Conservation (phyloP, 1,284 basidiomycete genomes). For the Boletus holoroseus region DNA sequence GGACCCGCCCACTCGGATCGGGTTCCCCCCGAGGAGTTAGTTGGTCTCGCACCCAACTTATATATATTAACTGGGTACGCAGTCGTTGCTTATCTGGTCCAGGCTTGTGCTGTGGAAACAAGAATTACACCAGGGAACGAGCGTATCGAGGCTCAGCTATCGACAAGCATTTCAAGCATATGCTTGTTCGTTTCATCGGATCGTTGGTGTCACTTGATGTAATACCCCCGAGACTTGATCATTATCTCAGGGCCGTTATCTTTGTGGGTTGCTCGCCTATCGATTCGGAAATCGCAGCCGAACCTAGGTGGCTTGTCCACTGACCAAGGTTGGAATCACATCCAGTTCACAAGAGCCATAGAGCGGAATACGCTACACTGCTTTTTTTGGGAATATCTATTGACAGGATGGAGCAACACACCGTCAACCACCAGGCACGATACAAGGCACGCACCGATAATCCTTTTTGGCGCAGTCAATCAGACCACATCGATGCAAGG, state of each 20-base stretch:
- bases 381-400: neutral
- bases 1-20: too few relatives aligned
- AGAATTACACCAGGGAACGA: too few relatives aligned
- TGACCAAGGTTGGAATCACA: too few relatives aligned
- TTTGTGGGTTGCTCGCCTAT: too few relatives aligned
- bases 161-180: neutral
- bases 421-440: constrained; percentile 83
- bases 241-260: too few relatives aligned
- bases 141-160: too few relatives aligned
- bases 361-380: too few relatives aligned
- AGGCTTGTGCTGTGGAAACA: too few relatives aligned
- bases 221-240: too few relatives aligned
- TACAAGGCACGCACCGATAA: constrained; percentile 72
- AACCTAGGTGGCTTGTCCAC: neutral
- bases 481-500: constrained; percentile 66
- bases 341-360: too few relatives aligned
- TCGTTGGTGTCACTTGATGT: too few relatives aligned
- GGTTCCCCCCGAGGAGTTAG: constrained; percentile 1
- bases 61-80: neutral
- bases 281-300: neutral
- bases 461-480: constrained; percentile 70
- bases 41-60: neutral
- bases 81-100: neutral
- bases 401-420: constrained; percentile 42
- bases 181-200: neutral